Base-by-base conservation (phyloP, 768 basidiomycete species). In the Omphalotus guepiniiformis region DNA sequence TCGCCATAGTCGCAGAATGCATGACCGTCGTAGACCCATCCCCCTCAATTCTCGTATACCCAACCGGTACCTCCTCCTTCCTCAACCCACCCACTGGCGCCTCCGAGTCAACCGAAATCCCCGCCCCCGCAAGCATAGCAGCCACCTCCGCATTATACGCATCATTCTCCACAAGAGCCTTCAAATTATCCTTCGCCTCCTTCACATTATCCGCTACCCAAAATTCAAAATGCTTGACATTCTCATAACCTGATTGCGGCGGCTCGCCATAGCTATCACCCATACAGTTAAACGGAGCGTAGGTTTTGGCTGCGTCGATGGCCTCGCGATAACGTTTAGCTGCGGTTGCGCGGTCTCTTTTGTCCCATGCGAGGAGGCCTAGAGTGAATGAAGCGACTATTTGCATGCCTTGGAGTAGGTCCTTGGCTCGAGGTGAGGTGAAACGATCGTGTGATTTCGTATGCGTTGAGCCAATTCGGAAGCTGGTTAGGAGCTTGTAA, bases 251-350 rank as follows among this genome's bases (percentile, higher is more conserved):
- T 7, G 48, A 32, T 1, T 32, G 12, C 13, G 43, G 47, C 9
- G 30, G 30, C n/a, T 32, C n/a, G 9, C 30, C 30, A n/a, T 9
- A 32, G 9, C n/a, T 32, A n/a, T 32, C 30, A 9, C 30, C 30
- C n/a, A 32, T 9, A 32, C 30, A 29, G 12, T 23, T 13, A 41
- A 63, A 63, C 2, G 55, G 45, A 4, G 59, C 42, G 30, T 64
- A 55, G 0, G 61, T 59, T 6, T 53, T 55, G 12, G 63, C 65
- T 13, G 66, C 44, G 27, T 63, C 63, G 6, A 67, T 45, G 2
- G 56, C 65, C 43, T 64, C 64, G 8, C 55, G 54, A 42, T 67
- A 66, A 6, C 63, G 57, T 49, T 65, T 66, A 11, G 65, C 58
- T 32, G 65, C 58, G 1, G 63, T 65, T 8, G 63, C 50, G 3